Conservation (phyloP, 1,139 yeast species). For the Groenewaldozyma sp. region DNA sequence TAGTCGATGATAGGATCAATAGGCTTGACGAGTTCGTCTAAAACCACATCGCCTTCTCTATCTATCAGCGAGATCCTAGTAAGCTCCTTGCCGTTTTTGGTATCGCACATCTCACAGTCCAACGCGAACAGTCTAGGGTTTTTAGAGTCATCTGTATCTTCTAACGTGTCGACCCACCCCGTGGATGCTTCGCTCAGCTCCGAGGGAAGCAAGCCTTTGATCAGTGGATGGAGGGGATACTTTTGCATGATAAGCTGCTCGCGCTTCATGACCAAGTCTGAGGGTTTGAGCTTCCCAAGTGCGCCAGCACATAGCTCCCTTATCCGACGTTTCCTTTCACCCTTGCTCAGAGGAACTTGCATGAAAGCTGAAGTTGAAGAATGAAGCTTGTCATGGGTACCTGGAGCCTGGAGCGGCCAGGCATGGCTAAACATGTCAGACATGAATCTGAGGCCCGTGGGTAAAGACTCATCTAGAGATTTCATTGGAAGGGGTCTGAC, state of each 20-base stretch:
- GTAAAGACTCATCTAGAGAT: conserved; percentile 12
- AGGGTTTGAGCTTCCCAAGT: conserved; percentile 30
- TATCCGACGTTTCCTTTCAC: conserved; percentile 36
- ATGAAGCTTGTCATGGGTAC: conserved; percentile 47
- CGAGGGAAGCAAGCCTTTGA: conserved; percentile 16
- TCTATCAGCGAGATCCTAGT: conserved; percentile 72
- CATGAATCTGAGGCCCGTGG: background rate
- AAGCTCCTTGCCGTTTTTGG: conserved; percentile 53
- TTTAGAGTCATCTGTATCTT: conserved; percentile 31
- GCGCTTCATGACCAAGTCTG: conserved; percentile 43
- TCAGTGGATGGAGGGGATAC: conserved; percentile 52
- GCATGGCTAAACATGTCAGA: conserved; percentile 33
- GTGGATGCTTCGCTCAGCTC: conserved; percentile 14
- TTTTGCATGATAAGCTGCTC: conserved; percentile 40
- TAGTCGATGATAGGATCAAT: conserved; percentile 65
- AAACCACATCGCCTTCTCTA: conserved; percentile 47
- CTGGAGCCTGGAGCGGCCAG: conserved; percentile 49
- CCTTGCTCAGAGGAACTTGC: conserved; percentile 45
- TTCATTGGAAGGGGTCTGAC: conserved; percentile 14
- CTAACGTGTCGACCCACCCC: conserved; percentile 51
- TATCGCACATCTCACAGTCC: conserved; percentile 88
- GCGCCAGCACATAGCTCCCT: conserved; percentile 17
- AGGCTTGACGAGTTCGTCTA: conserved; percentile 76
- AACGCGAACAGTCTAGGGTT: conserved; percentile 52
- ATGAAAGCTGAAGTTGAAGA: conserved; percentile 49